Conservation (phyloP, 2,329 filamentous ascomycete genomes). For the Cercospora zeae-maydis region DNA sequence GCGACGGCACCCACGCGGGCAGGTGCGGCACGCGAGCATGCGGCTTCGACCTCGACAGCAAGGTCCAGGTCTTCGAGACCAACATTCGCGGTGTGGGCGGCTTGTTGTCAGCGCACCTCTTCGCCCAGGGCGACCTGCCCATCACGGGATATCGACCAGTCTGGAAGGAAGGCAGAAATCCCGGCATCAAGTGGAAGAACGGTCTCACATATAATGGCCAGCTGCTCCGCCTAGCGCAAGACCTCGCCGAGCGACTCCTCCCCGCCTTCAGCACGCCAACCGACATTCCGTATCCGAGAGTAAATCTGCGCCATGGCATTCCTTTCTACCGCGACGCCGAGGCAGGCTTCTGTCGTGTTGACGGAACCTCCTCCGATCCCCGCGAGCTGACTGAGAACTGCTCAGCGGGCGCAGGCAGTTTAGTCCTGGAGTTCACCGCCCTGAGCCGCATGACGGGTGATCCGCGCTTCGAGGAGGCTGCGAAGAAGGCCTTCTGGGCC, state of each 20-base stretch:
- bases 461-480: conserved; percentile 78
- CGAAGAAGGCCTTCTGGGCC: conserved; percentile 92
- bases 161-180: conserved; percentile 34
- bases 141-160: conserved; percentile 70
- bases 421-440: conserved; percentile 89
- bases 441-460: conserved; percentile 86
- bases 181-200: conserved; percentile 42
- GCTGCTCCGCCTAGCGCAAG: conserved; percentile 79
- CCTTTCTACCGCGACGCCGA: conserved; percentile 72
- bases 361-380: conserved; percentile 43
- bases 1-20: conserved; percentile 71
- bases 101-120: conserved; percentile 86
- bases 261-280: conserved; percentile 90
- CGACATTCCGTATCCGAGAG: conserved; percentile 88
- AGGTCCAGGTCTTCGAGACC: conserved; percentile 97
- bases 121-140: conserved; percentile 84
- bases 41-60: conserved; percentile 93
- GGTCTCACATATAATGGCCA: conserved; percentile 85
- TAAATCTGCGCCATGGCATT: conserved; percentile 86
- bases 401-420: conserved; percentile 90
- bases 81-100: conserved; percentile 92
- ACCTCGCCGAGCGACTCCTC: conserved; percentile 77
- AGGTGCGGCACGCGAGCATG: conserved; percentile 69
- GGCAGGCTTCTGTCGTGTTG: conserved; percentile 44
- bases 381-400: conserved; percentile 91